Evolutionary conservation across 2,329 filamentous ascomycete species (phyloP).

Genomic region (Colletotrichum destructivum): DNA sequence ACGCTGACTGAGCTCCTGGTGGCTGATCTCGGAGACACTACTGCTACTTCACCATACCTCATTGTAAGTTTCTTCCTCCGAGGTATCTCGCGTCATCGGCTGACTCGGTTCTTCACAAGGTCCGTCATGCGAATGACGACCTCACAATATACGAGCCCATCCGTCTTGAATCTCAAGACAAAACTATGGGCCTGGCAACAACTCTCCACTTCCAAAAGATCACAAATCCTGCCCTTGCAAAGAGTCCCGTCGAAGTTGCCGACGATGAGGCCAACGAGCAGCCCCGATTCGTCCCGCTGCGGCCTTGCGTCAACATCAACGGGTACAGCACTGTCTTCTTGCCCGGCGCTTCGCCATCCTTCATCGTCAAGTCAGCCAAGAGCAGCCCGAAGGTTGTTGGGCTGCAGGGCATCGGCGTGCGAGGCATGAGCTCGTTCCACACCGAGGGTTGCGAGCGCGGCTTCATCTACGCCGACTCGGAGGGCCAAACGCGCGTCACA

Average conservation of each 20-base stretch:
- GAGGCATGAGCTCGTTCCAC: conserved; percentile 82
- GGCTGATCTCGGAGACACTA: conserved; percentile 85
- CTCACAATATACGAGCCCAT: conserved; percentile 90
- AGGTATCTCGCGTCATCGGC: background rate
- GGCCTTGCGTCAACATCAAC: conserved; percentile 74
- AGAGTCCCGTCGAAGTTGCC: conserved; percentile 63
- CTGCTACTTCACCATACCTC: conserved; percentile 81
- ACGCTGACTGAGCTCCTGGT: conserved; percentile 84
- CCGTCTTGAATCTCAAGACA: conserved; percentile 58
- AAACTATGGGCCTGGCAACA: conserved; percentile 62
- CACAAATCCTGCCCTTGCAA: conserved; percentile 77
- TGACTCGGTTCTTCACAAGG: conserved; percentile 58
- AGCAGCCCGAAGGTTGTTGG: conserved; percentile 82
- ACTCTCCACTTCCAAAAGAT: conserved; percentile 84
- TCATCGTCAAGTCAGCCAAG: conserved; percentile 86
- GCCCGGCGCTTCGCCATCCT: conserved; percentile 83
- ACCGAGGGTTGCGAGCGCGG: conserved; percentile 83
- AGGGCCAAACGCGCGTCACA: conserved; percentile 81
- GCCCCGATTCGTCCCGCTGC: conserved; percentile 67
- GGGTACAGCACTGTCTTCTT: conserved; percentile 89
- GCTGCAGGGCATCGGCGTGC: conserved; percentile 77
- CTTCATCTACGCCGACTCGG: conserved; percentile 84
- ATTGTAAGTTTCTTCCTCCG: conserved; percentile 72
- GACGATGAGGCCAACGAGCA: conserved; percentile 67
- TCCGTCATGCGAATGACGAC: conserved; percentile 86